Evolutionary conservation across 371 early-diverging fungal genomes (phyloP).

Genomic region (Actinomortierella wolfii): DNA sequence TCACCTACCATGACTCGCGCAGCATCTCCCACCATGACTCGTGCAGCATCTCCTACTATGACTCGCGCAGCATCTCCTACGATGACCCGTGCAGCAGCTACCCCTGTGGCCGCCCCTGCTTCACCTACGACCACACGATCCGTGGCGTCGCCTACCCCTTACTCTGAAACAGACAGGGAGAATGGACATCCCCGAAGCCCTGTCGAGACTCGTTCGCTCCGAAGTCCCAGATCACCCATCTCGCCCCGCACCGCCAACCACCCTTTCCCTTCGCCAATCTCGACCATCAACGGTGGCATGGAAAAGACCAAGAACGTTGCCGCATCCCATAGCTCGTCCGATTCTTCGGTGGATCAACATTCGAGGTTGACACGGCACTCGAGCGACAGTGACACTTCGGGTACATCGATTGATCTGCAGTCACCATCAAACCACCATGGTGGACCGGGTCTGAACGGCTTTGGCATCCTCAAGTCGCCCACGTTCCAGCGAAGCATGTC

Average conservation of each 20-base stretch:
- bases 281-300: too few species aligned
- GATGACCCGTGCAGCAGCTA: neutral
- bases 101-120: conserved; percentile 5
- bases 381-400: conserved; percentile 39
- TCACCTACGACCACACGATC: neutral
- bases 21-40: too few species aligned
- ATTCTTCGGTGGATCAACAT: conserved; percentile 19
- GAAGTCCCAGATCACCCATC: too few species aligned
- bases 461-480: conserved; percentile 4
- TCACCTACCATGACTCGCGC: too few species aligned
- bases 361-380: conserved; percentile 23
- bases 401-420: conserved; percentile 36
- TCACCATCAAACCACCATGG: conserved; percentile 17
- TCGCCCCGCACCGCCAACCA: too few species aligned
- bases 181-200: too few species aligned
- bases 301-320: too few species aligned
- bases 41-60: too few species aligned
- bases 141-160: neutral
- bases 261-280: too few species aligned
- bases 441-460: neutral
- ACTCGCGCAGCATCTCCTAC: too few species aligned
- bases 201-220: too few species aligned
- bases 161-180: neutral
- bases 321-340: conserved; percentile 9
- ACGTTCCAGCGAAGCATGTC: too few species aligned